These are phyloP conservation scores for Hydnomerulius pinastri DNA, from an alignment of 768 basidiomycete genomes.

Conservation along the genomic window DNA sequence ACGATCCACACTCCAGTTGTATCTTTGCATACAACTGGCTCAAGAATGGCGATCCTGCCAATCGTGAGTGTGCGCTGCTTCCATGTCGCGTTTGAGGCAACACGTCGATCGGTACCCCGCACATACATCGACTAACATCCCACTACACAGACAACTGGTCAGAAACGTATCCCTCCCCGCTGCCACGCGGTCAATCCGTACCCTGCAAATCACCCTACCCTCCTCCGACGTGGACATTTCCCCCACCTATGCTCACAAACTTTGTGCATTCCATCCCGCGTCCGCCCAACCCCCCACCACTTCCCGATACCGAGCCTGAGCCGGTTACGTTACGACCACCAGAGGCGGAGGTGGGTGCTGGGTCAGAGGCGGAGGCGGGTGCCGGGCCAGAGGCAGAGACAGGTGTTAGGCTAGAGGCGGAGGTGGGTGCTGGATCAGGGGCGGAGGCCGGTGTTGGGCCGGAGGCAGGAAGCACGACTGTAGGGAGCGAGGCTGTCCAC, in stretches of 20 bases:
- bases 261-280: slow-evolving; percentile 28
- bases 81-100: not conserved
- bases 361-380: no score
- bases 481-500: not conserved
- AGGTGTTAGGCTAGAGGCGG: no score
- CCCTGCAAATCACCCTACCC: slow-evolving; percentile 31
- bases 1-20: slow-evolving; percentile 17
- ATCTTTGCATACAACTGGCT: slow-evolving; percentile 34
- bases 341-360: no score
- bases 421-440: no score
- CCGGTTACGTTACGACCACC: no score
- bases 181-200: slow-evolving; percentile 1
- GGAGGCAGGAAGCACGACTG: no score
- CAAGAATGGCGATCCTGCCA: slow-evolving; percentile 31
- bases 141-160: slow-evolving; percentile 27
- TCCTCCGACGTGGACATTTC: slow-evolving; percentile 20
- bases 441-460: no score
- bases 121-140: no score
- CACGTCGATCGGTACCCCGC: no score
- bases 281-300: slow-evolving; percentile 4
- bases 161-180: slow-evolving; percentile 17
- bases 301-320: not conserved
- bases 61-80: no score
- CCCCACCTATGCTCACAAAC: slow-evolving; percentile 17
- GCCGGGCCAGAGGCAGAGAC: no score